phyloP scores from a whole-genome alignment of 257 asterid species.

The Fraxinus excelsior region DNA sequence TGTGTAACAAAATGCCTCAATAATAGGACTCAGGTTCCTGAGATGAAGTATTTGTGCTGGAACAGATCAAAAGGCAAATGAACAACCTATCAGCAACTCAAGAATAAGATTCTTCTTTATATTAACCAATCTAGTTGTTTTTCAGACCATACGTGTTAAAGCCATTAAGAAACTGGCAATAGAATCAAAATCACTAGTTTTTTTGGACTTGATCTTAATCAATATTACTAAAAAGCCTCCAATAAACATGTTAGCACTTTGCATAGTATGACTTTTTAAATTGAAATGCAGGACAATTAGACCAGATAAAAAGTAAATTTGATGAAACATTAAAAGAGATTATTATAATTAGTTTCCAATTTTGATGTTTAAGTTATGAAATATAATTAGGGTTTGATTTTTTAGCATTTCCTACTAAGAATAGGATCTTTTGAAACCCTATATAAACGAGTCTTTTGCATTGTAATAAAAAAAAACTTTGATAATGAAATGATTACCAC shows the following conservation, averaged over 20 bases:
- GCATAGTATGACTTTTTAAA: not conserved
- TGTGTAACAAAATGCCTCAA: slow-evolving; percentile 12
- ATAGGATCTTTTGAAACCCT: too few relatives aligned
- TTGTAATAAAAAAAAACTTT: too few relatives aligned
- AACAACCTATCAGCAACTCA: slow-evolving; percentile 2
- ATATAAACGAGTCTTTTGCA: too few relatives aligned
- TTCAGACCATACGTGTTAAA: not conserved
- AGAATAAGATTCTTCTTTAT: slow-evolving; percentile 8
- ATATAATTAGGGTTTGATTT: too few relatives aligned
- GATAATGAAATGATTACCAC: too few relatives aligned
- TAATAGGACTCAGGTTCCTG: not conserved
- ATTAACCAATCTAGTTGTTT: not conserved
- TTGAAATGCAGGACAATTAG: not conserved
- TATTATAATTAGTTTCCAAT: too few relatives aligned
- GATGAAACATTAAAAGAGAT: too few relatives aligned
- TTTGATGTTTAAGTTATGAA: too few relatives aligned
- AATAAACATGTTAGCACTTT: not conserved
- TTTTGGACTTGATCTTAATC: not conserved
- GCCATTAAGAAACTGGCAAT: slow-evolving; percentile 9
- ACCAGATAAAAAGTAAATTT: slow-evolving; percentile 10
- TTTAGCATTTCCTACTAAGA: too few relatives aligned
- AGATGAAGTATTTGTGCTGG: slow-evolving; percentile 5
- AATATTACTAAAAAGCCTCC: not conserved
- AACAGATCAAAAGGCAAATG: not conserved
- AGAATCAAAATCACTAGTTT: slow-evolving; percentile 10